These are phyloP conservation scores for Penicillium pancosmium DNA, from an alignment of 495 filamentous ascomycete species.

Conservation along the genomic window DNA sequence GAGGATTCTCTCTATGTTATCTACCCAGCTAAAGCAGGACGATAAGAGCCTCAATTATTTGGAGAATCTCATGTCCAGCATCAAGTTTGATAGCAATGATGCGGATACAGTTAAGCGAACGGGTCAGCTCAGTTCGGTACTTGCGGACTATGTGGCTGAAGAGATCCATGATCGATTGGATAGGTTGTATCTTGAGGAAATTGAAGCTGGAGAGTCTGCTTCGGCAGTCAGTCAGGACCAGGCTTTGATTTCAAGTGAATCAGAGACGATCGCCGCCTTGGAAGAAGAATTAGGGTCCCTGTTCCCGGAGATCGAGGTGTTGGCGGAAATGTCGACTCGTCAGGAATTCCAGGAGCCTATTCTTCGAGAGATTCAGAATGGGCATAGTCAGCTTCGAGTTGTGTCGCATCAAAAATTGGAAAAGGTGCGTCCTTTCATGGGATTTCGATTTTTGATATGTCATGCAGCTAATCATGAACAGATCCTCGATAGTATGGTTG, in stretches of 20 bases:
- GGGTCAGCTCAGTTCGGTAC: conserved; percentile 27
- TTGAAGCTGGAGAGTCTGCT: conserved; percentile 14
- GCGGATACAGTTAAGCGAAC: conserved; percentile 33
- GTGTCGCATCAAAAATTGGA: conserved; percentile 38
- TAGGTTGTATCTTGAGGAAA: conserved; percentile 43
- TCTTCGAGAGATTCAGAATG: conserved; percentile 42
- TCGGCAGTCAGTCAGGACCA: background rate
- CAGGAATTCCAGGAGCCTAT: conserved; percentile 63
- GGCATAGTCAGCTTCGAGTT: conserved; percentile 35
- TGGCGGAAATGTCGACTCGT: conserved; percentile 63
- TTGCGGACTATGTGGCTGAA: conserved; percentile 38
- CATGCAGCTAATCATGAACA: conserved; percentile 20
- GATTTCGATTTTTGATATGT: background rate
- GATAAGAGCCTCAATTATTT: conserved; percentile 36
- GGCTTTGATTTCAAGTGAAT: conserved; percentile 2
- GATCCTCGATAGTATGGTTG: conserved; percentile 36
- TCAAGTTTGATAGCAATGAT: conserved; percentile 34
- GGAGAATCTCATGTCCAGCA: conserved; percentile 32
- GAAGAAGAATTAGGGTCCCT: conserved; percentile 64
- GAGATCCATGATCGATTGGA: conserved; percentile 50
- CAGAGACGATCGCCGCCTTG: conserved; percentile 37
- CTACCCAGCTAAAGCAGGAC: conserved; percentile 42
- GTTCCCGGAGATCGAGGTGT: conserved; percentile 62
- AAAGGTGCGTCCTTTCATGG: conserved; percentile 27
- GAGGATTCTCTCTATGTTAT: conserved; percentile 37